phyloP scores from a whole-genome alignment of 352 stramenopile genomes.

The Phytophthora litchii region DNA sequence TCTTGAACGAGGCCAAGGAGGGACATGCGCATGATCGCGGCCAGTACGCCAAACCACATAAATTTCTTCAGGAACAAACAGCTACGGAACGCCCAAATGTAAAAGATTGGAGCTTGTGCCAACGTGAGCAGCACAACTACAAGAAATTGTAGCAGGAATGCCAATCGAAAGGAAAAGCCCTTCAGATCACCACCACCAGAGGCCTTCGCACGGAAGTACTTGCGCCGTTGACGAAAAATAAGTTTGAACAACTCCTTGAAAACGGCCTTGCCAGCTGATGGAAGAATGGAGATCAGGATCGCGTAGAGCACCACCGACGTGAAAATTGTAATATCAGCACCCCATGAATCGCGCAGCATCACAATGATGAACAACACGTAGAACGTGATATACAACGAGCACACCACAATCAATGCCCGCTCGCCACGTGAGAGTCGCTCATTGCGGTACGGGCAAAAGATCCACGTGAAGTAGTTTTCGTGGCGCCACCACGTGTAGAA shows the following conservation, averaged over 20 bases:
- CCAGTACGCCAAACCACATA: slow-evolving; percentile 67
- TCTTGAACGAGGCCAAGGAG: slow-evolving; percentile 58
- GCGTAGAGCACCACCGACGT: slow-evolving; percentile 56
- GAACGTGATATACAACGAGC: slow-evolving; percentile 76
- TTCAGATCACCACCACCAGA: slow-evolving; percentile 44
- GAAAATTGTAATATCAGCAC: slow-evolving; percentile 43
- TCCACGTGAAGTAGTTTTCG: slow-evolving; percentile 83
- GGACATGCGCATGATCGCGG: slow-evolving; percentile 62
- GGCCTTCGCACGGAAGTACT: slow-evolving; percentile 64
- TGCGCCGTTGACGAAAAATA: slow-evolving; percentile 72
- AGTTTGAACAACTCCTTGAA: slow-evolving; percentile 84
- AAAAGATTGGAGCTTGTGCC: slow-evolving; percentile 60
- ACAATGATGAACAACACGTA: slow-evolving; percentile 76
- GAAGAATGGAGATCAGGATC: slow-evolving; percentile 56
- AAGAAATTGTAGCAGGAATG: slow-evolving; percentile 60
- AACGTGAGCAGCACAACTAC: slow-evolving; percentile 58
- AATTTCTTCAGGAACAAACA: slow-evolving; percentile 72
- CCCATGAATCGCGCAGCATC: slow-evolving; percentile 55
- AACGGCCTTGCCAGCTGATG: slow-evolving; percentile 63
- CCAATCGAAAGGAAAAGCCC: slow-evolving; percentile 61
- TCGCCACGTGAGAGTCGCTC: slow-evolving; percentile 62
- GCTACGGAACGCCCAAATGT: slow-evolving; percentile 69
- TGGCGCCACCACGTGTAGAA: slow-evolving; percentile 82
- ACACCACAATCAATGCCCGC: slow-evolving; percentile 68
- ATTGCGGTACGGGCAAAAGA: slow-evolving; percentile 75